Percentiles rank a stretch among this genome's conserved stretches.
phyloP scores from a whole-genome alignment of 2,329 filamentous ascomycete species.

The Sporothrix protearum region DNA sequence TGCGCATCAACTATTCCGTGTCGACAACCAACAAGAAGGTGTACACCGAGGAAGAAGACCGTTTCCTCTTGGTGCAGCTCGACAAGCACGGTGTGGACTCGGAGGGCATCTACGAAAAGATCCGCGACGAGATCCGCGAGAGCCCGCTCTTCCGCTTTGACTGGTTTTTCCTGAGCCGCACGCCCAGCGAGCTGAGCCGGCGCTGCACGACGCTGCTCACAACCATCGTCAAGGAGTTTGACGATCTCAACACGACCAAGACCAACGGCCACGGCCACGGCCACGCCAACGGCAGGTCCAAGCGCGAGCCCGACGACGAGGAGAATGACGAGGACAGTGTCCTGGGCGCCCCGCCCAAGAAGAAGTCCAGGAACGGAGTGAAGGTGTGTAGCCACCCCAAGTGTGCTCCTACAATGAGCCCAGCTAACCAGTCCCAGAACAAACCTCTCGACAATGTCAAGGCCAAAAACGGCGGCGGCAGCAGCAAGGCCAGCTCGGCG shows the following conservation, averaged over 20 bases:
- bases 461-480: constrained; percentile 52
- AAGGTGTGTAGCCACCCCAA: constrained; percentile 58
- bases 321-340: constrained; percentile 80
- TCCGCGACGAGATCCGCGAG: constrained; percentile 95
- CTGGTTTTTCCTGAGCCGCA: constrained; percentile 98
- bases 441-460: constrained; percentile 91
- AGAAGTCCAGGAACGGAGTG: constrained; percentile 84
- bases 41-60: constrained; percentile 96
- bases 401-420: constrained; percentile 31
- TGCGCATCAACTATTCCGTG: constrained; percentile 98
- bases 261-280: constrained; percentile 49
- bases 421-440: constrained; percentile 56
- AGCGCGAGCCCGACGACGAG: constrained; percentile 74
- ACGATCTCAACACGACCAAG: constrained; percentile 56
- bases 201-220: constrained; percentile 92
- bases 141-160: constrained; percentile 95
- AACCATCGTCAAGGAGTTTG: constrained; percentile 92
- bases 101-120: constrained; percentile 84
- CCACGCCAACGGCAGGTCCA: constrained; percentile 61
- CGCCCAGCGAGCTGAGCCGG: constrained; percentile 85
- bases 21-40: constrained; percentile 99
- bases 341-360: constrained; percentile 83
- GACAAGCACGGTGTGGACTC: constrained; percentile 90
- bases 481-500: constrained; percentile 69
- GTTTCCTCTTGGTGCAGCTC: constrained; percentile 88